Evolutionary conservation across 306 rosid species (phyloP), one percentile per base, ranked within the genome.

Genomic region (Purshia tridentata): DNA sequence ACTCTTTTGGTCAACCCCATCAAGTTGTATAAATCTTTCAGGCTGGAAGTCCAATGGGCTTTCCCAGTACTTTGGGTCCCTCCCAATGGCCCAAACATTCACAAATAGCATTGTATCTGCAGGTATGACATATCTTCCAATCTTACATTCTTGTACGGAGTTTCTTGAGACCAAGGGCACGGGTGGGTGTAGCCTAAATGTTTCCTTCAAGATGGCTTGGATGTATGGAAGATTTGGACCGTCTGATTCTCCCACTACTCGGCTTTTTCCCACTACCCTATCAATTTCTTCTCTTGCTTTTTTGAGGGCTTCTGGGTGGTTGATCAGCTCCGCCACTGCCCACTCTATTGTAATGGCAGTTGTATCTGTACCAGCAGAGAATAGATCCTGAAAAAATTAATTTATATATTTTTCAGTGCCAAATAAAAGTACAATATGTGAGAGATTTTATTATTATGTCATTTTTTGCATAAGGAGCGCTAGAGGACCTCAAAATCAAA

Each of bases 111-210:
- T 35, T 6, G 86, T 83, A 50, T 82, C 72, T 19, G 55, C 62
- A 0, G 89, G 88, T 19, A 87, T 78, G 15, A 75, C 76, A 29
- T 45, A 87, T 4, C 76, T 77, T 0, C 72, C 47, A 2, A 90
- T 56, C 29, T 74, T 81, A 48, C 89, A 80, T 4, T 73, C 70
- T 40, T 72, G 19, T 0, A 76, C 70, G 14, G 81, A 85, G 39
- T 77, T 78, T 82, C 96, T 75, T 13, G 74, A 29, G 0, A 82
- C 41, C 29, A 84, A 67, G 0, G 89, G 76, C 4, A 76, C 69
- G n/a, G 92, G 78, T 1, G 96, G 96, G 74, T 87, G 86, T 61
- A 85, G 74, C 40, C 92, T 75, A 5, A 83, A 44, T 44, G 84
- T 67, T 62, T 87, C 96, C 60, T 83, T 85, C 19, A 86, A 68